Evolutionary conservation across 2,329 filamentous ascomycete genomes (phyloP), one percentile per base, ranked within the genome.

Genomic region (Epicoccum nigrum): DNA sequence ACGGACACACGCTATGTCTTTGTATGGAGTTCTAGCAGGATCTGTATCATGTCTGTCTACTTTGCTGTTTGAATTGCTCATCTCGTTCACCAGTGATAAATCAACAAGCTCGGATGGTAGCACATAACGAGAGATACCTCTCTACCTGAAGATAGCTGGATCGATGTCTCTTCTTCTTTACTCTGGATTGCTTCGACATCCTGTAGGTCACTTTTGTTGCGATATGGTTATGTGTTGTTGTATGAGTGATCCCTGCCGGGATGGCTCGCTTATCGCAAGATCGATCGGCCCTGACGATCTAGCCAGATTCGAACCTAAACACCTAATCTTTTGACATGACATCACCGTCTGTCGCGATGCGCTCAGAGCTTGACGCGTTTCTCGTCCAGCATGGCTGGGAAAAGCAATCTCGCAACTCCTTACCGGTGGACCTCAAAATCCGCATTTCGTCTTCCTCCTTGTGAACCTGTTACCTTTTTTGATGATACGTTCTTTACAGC

Each of bases 401-500:
- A 25, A 51, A 51, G 46, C 35, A 41, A 33, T 43, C 44, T 16
- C 46, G 32, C 31, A 13, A 41, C 46, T 51, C 35, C 45, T 46
- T 32, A 49, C 20, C 35, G 7, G 30, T 17, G 38, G 25, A 43
- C 37, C 32, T 32, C 17, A 35, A 23, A 35, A 39, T 16, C 37
- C 33, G 42, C 41, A 39, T 51, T 30, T 27, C 12, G 39, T 27
- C 42, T n/a, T 46, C 38, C 28, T 52, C 42, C 41, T 46, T 20
- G 19, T 13, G 17, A 40, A 47, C 50, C 20, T 41, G 42, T 23
- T 28, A 42, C 51, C 49, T 54, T 53, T 54, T 62, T 67, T 67
- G 38, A 71, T 72, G 68, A 49, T 64, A 51, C 65, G 57, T 52
- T 62, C 62, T 56, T 55, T 65, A 56, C 58, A 48, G 37, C 43